Conservation (phyloP, 768 basidiomycete species). For the Agrocybe praecox region DNA sequence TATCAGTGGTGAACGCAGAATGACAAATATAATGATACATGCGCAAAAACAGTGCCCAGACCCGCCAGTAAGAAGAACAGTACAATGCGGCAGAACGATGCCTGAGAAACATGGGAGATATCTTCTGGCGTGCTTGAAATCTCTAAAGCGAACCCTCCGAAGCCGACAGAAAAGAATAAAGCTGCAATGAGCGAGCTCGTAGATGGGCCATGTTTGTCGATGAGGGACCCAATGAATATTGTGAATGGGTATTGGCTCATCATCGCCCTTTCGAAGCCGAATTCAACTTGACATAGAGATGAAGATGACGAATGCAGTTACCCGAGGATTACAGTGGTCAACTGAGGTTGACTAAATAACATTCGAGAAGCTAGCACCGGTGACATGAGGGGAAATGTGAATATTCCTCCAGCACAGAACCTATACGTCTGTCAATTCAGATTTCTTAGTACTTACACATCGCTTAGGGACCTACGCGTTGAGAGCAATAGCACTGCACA, state of each 20-base stretch:
- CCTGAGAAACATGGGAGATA: background rate
- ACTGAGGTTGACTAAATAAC: slow-evolving; percentile 73
- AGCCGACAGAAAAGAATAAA: slow-evolving; percentile 59
- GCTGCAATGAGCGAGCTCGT: slow-evolving; percentile 66
- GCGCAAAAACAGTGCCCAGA: slow-evolving; percentile 76
- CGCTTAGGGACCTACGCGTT: slow-evolving; percentile 56
- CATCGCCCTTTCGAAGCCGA: slow-evolving; percentile 59
- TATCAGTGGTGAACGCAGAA: background rate
- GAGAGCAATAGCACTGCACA: slow-evolving; percentile 57
- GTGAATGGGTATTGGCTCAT: slow-evolving; percentile 81
- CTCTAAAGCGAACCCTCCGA: slow-evolving; percentile 62
- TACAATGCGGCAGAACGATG: slow-evolving; percentile 24
- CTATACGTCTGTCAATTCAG: slow-evolving; percentile 32
- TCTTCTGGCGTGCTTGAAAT: slow-evolving; percentile 46
- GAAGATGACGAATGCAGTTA: slow-evolving; percentile 31
- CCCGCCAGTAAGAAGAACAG: slow-evolving; percentile 65
- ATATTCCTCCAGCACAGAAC: slow-evolving; percentile 78
- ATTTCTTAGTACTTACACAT: background rate
- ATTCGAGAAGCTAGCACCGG: slow-evolving; percentile 59
- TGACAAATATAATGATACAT: slow-evolving; percentile 23
- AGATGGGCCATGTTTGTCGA: slow-evolving; percentile 71
- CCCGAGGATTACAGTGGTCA: slow-evolving; percentile 80
- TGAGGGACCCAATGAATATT: slow-evolving; percentile 65
- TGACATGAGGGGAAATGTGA: slow-evolving; percentile 77
- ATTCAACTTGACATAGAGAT: background rate